Evolutionary conservation across 208 protist genomes (phyloP).

Genomic region (Leptomonas pyrrhocoris): DNA sequence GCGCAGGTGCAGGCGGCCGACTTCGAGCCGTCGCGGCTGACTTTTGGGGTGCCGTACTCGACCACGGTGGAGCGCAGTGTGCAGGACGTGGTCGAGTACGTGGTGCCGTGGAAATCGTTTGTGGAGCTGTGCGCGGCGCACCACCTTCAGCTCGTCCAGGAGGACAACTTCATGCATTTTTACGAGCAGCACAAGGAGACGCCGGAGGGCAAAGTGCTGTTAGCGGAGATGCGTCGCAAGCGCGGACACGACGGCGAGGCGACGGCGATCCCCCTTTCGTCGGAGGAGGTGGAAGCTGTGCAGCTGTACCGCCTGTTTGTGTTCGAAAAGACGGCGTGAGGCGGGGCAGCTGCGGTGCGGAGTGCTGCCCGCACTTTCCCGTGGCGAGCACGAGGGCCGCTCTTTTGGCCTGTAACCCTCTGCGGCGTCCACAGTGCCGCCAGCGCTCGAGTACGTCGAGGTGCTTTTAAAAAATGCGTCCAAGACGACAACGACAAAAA

Average conservation of each 20-base stretch:
- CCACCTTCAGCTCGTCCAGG: slow-evolving; percentile 43
- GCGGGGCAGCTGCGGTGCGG: background rate
- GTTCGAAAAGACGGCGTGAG: slow-evolving; percentile 47
- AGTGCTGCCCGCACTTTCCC: no score
- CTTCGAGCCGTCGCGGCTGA: slow-evolving; percentile 9
- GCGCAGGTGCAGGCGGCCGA: slow-evolving; percentile 8
- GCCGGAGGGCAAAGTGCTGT: slow-evolving; percentile 36
- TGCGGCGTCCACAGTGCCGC: no score
- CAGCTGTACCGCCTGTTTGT: slow-evolving; percentile 67
- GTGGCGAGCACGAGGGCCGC: no score
- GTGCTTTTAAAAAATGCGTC: no score
- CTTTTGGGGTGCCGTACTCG: slow-evolving; percentile 67
- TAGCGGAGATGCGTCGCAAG: slow-evolving; percentile 22
- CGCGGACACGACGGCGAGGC: slow-evolving; percentile 29
- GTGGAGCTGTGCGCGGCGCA: slow-evolving; percentile 44
- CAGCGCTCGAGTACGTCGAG: no score
- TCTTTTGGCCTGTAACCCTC: background rate
- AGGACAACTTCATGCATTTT: slow-evolving; percentile 54
- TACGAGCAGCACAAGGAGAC: slow-evolving; percentile 45
- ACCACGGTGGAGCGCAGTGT: slow-evolving; percentile 71
- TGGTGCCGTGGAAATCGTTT: slow-evolving; percentile 74
- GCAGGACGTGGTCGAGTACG: slow-evolving; percentile 65
- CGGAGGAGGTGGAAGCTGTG: slow-evolving; percentile 51
- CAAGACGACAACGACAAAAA: no score
- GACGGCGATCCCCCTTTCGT: slow-evolving; percentile 29